phyloP scores from a whole-genome alignment of 1,284 basidiomycete genomes.

The Trametes polyzona region DNA sequence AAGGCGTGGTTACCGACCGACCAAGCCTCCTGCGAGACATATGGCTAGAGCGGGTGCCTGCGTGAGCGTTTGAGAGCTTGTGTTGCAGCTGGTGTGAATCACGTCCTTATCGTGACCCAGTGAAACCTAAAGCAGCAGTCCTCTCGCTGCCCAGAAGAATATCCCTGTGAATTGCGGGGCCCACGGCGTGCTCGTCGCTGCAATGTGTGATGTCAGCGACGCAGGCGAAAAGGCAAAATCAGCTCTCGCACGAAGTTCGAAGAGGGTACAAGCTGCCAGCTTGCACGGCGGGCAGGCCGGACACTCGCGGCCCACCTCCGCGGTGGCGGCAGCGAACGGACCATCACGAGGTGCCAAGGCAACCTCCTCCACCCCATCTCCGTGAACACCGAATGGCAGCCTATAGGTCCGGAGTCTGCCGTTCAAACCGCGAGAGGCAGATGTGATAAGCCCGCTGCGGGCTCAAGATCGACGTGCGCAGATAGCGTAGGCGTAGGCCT shows the following conservation, averaged over 20 bases:
- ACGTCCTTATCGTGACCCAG: slow-evolving; percentile 1
- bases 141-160: neutral
- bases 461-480: slow-evolving; percentile 5
- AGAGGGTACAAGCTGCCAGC: neutral
- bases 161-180: slow-evolving; percentile 4
- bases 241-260: neutral
- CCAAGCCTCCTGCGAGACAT: neutral
- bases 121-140: slow-evolving; percentile 1
- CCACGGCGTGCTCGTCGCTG: neutral
- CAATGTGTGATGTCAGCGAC: neutral
- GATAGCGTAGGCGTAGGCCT: neutral
- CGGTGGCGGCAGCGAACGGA: slow-evolving; percentile 4
- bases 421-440: neutral
- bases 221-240: neutral
- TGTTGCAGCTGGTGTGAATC: slow-evolving; percentile 9
- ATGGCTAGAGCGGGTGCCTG: neutral
- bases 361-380: slow-evolving; percentile 11
- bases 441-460: neutral
- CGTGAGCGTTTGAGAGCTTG: neutral
- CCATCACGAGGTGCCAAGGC: slow-evolving; percentile 8
- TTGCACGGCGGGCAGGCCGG: slow-evolving; percentile 6
- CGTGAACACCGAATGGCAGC: slow-evolving; percentile 10
- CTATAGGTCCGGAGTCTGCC: neutral
- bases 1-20: slow-evolving; percentile 12
- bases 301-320: neutral